These are phyloP conservation scores for Solanum sparsipilum DNA, from an alignment of 257 asterid species.

Conservation along the genomic window DNA sequence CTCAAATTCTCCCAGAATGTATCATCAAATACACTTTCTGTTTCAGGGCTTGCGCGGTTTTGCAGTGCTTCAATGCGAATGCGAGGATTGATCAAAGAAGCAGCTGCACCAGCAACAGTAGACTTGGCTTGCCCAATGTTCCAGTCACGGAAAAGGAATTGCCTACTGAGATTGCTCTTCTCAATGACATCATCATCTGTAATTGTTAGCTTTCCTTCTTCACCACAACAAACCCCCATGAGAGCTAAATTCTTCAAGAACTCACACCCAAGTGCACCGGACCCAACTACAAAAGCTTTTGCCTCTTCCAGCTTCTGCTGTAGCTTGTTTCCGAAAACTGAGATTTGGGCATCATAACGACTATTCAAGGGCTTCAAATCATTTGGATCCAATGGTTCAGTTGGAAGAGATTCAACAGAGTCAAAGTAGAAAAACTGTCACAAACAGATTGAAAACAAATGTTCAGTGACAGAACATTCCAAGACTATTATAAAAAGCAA, in stretches of 20 bases:
- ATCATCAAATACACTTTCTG: constrained; percentile 83
- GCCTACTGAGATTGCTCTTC: constrained; percentile 96
- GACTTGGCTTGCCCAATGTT: constrained; percentile 94
- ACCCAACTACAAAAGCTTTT: constrained; percentile 71
- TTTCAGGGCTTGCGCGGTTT: constrained; percentile 86
- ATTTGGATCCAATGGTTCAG: constrained; percentile 56
- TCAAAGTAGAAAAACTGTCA: constrained; percentile 87
- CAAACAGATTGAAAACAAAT: background rate
- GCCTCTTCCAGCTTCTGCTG: constrained; percentile 84
- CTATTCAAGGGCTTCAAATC: constrained; percentile 69
- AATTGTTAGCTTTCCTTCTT: constrained; percentile 58
- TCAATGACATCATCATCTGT: constrained; percentile 95
- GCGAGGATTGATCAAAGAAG: constrained; percentile 53
- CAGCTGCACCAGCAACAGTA: constrained; percentile 84
- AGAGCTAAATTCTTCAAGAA: constrained; percentile 83
- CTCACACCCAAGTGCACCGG: constrained; percentile 97
- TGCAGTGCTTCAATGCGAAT: constrained; percentile 74
- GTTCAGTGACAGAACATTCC: background rate
- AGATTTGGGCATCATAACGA: constrained; percentile 93
- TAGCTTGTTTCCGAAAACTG: constrained; percentile 77
- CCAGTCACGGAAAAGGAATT: constrained; percentile 92
- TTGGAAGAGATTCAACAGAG: constrained; percentile 84
- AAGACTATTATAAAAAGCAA: background rate
- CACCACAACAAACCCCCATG: constrained; percentile 88
- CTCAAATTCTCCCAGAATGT: constrained; percentile 75